Percentiles rank a stretch among this genome's conserved stretches.
Evolutionary conservation across 2,329 filamentous ascomycete genomes (phyloP).

Genomic region (Colletotrichum somersetense): DNA sequence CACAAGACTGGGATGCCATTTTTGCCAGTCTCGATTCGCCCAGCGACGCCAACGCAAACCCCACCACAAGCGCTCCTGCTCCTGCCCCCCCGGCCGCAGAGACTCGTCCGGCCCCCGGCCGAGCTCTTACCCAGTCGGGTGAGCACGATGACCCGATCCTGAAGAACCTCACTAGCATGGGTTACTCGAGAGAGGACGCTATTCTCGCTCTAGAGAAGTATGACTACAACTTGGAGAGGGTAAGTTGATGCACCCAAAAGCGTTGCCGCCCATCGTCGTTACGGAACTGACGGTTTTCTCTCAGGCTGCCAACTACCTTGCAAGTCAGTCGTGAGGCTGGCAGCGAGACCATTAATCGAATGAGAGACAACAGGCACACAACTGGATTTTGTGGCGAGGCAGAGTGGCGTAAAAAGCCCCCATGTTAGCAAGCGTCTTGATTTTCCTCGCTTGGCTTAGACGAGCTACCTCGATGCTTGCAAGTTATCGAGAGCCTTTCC

Average conservation of each 20-base stretch:
- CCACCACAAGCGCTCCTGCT: constrained; percentile 44
- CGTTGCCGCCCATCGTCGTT: neutral
- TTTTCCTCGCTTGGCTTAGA: constrained; percentile 30
- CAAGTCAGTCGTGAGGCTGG: constrained; percentile 63
- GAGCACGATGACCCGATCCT: constrained; percentile 93
- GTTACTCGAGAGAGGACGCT: constrained; percentile 80
- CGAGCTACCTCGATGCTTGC: constrained; percentile 32
- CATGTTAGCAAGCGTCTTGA: constrained; percentile 33
- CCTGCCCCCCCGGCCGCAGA: constrained; percentile 22
- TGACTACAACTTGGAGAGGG: constrained; percentile 96
- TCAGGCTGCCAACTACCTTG: constrained; percentile 68
- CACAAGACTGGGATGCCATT: constrained; percentile 94
- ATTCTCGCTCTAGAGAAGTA: constrained; percentile 89
- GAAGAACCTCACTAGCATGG: constrained; percentile 91
- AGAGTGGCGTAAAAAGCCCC: constrained; percentile 20
- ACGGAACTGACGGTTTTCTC: constrained; percentile 1
- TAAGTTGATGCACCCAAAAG: constrained; percentile 60
- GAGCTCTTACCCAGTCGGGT: constrained; percentile 78
- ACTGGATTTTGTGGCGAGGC: constrained; percentile 26
- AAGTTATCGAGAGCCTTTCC: constrained; percentile 1
- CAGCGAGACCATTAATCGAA: constrained; percentile 5
- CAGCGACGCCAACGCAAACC: constrained; percentile 44
- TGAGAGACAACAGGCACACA: constrained; percentile 11
- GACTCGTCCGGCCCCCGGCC: constrained; percentile 59
- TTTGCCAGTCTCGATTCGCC: constrained; percentile 83